A percentile compares a stretch with the other conserved stretches of the same genome.
These are phyloP conservation scores for Trichosporon sp. DNA, from an alignment of 1,284 basidiomycete species.

Conservation along the genomic window DNA sequence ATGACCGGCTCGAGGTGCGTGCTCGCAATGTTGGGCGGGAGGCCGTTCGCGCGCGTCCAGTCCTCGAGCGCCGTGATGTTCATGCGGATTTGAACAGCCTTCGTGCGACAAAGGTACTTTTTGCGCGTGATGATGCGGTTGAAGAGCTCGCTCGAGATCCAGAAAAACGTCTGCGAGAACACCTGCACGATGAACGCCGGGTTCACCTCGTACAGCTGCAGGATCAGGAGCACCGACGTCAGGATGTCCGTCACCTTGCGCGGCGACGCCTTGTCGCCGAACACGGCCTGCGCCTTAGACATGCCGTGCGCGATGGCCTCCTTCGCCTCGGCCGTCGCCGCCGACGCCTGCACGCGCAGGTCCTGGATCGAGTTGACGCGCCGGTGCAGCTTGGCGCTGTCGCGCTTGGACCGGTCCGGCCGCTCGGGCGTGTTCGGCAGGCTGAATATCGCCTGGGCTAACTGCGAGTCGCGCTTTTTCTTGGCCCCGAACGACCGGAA, in stretches of 20 bases:
- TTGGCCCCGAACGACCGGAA: constrained; percentile 62
- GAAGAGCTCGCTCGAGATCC: constrained; percentile 72
- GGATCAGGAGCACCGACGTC: constrained; percentile 77
- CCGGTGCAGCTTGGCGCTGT: constrained; percentile 5
- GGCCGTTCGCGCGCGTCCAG: constrained; percentile 68
- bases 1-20: constrained; percentile 75
- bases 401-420: neutral
- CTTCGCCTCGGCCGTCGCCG: constrained; percentile 19
- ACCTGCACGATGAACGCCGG: constrained; percentile 83
- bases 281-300: constrained; percentile 19
- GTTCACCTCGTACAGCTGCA: constrained; percentile 85
- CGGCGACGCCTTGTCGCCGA: constrained; percentile 50
- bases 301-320: constrained; percentile 21
- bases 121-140: constrained; percentile 87
- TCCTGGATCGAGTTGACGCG: constrained; percentile 33
- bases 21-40: constrained; percentile 71
- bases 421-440: constrained; percentile 9
- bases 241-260: constrained; percentile 72
- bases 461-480: constrained; percentile 56
- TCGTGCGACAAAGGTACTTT: constrained; percentile 85
- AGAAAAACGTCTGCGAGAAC: constrained; percentile 74
- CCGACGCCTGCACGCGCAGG: constrained; percentile 18
- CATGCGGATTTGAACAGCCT: constrained; percentile 84
- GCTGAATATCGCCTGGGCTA: constrained; percentile 15
- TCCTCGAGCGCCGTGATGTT: constrained; percentile 84